Conservation (phyloP, 495 filamentous ascomycete genomes). For the Aspergillus carlsbadensis region DNA sequence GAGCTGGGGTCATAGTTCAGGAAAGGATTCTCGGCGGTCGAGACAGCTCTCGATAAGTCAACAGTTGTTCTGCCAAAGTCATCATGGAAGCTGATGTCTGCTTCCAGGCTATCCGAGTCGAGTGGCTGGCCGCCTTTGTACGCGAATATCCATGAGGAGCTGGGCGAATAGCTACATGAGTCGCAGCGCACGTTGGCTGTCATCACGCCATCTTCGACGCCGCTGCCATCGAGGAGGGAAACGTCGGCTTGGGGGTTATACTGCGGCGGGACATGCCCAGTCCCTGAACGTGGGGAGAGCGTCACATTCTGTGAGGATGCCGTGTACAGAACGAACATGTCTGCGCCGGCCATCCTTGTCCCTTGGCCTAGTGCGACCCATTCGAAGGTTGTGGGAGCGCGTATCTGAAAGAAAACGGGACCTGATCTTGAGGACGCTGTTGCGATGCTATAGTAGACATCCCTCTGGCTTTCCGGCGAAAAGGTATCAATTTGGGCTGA, state of each 20-base stretch:
- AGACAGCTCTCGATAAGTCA: conserved; percentile 50
- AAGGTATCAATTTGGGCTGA: conserved; percentile 30
- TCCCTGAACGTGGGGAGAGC: conserved; percentile 59
- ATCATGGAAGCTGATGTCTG: conserved; percentile 60
- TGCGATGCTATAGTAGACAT: conserved; percentile 35
- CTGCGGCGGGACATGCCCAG: conserved; percentile 51
- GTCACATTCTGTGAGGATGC: conserved; percentile 55
- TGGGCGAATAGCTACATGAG: conserved; percentile 50
- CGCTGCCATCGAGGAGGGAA: conserved; percentile 61
- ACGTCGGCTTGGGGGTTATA: conserved; percentile 49
- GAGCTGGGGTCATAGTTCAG: conserved; percentile 17
- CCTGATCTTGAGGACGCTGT: conserved; percentile 30
- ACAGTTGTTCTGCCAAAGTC: conserved; percentile 46
- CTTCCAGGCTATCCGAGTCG: conserved; percentile 47
- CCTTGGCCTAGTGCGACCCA: conserved; percentile 72
- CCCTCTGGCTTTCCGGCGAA: conserved; percentile 21
- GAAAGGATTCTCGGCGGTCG: conserved; percentile 61
- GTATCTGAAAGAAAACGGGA: conserved; percentile 64
- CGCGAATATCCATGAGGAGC: conserved; percentile 64
- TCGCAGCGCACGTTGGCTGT: conserved; percentile 62
- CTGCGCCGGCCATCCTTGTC: conserved; percentile 56
- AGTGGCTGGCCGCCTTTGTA: conserved; percentile 58
- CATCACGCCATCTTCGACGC: conserved; percentile 51
- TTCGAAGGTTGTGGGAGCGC: conserved; percentile 53
- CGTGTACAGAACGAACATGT: conserved; percentile 70